Percentiles rank a stretch among this genome's conserved stretches.
phyloP scores from a whole-genome alignment of 1,284 basidiomycete species.

The Boletus smithii region DNA sequence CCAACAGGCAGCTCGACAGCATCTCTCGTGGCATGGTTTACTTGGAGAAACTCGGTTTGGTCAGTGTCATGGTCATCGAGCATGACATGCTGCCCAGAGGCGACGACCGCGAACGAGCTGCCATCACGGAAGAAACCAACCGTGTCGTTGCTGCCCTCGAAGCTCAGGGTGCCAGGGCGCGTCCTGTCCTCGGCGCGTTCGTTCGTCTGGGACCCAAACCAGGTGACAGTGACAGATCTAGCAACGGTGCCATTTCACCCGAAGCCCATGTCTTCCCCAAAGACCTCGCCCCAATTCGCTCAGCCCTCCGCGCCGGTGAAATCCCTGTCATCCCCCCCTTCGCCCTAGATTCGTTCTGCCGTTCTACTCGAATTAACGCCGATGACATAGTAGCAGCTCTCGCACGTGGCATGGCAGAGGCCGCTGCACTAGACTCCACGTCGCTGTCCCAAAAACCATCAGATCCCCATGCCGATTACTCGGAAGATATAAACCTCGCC shows the following conservation, averaged over 20 bases:
- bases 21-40: slow-evolving; percentile 93
- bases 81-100: slow-evolving; percentile 74
- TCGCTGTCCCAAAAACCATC: slow-evolving; percentile 20
- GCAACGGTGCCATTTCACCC: slow-evolving; percentile 44
- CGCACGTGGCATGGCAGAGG: slow-evolving; percentile 82
- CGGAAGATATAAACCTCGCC: slow-evolving; percentile 69
- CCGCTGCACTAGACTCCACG: slow-evolving; percentile 42
- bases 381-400: slow-evolving; percentile 90
- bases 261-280: slow-evolving; percentile 75
- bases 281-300: slow-evolving; percentile 80
- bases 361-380: slow-evolving; percentile 82
- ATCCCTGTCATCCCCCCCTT: slow-evolving; percentile 97
- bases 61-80: slow-evolving; percentile 93
- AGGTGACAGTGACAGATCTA: slow-evolving; percentile 39
- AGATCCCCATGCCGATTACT: slow-evolving; percentile 34
- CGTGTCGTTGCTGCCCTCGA: slow-evolving; percentile 84
- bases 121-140: slow-evolving; percentile 72
- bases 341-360: slow-evolving; percentile 87
- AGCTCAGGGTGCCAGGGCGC: slow-evolving; percentile 78
- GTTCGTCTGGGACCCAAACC: slow-evolving; percentile 80
- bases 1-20: slow-evolving; percentile 91
- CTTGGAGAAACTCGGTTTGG: slow-evolving; percentile 91
- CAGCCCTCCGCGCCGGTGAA: slow-evolving; percentile 87
- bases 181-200: slow-evolving; percentile 85
- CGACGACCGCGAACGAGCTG: slow-evolving; percentile 61